Conservation (phyloP, 2,329 filamentous ascomycete genomes). For the Volutella citrinella region DNA sequence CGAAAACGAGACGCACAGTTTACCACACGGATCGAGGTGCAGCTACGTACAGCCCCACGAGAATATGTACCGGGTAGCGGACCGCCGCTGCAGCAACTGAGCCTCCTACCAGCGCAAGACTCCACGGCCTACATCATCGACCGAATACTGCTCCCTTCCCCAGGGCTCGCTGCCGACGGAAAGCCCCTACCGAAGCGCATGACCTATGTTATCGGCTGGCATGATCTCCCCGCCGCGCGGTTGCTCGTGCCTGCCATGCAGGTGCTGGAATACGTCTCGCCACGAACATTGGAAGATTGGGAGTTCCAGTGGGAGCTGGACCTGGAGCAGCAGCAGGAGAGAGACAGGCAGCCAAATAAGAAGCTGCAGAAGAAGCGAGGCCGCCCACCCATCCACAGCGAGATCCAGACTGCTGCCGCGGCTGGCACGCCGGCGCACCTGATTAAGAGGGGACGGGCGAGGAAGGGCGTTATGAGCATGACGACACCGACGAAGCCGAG, state of each 20-base stretch:
- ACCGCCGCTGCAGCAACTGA: constrained; percentile 45
- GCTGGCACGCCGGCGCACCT: constrained; percentile 23
- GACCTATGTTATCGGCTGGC: constrained; percentile 54
- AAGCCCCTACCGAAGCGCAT: constrained; percentile 40
- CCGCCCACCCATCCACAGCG: constrained; percentile 28
- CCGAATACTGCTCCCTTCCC: constrained; percentile 45
- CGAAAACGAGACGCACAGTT: constrained; percentile 10
- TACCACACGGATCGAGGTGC: constrained; percentile 16
- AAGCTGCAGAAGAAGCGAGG: constrained; percentile 25
- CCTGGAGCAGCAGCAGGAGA: too few relatives aligned
- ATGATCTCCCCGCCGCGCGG: constrained; percentile 47
- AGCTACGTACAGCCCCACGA: constrained; percentile 14
- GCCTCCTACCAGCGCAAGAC: constrained; percentile 47
- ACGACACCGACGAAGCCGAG: constrained; percentile 34
- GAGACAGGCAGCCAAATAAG: constrained; percentile 30
- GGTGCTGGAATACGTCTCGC: constrained; percentile 58
- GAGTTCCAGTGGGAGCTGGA: constrained; percentile 45
- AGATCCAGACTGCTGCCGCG: constrained; percentile 30
- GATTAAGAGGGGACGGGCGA: constrained; percentile 21
- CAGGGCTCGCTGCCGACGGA: constrained; percentile 30
- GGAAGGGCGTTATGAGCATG: constrained; percentile 32
- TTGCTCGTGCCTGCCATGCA: constrained; percentile 44
- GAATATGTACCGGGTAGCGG: constrained; percentile 46
- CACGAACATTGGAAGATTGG: constrained; percentile 53
- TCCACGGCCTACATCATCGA: constrained; percentile 56